These are phyloP conservation scores for Lepidopterella palustris DNA, from an alignment of 495 filamentous ascomycete species.

Conservation along the genomic window DNA sequence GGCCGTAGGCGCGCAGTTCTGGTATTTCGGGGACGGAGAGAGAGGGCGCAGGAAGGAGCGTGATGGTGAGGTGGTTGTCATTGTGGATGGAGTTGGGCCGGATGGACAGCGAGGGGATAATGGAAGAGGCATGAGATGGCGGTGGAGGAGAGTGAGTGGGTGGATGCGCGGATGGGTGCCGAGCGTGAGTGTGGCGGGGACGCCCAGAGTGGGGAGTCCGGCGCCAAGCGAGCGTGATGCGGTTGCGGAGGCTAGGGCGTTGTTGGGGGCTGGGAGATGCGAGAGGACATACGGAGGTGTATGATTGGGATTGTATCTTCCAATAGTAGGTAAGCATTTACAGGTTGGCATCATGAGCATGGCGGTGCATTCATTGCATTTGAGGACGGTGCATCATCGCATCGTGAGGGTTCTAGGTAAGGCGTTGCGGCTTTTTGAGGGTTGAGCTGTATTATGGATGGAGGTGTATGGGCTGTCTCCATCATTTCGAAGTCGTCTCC, in stretches of 20 bases:
- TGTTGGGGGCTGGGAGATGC: constrained; percentile 17
- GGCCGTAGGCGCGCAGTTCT: constrained; percentile 59
- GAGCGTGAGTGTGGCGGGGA: constrained; percentile 14
- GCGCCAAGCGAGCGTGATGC: background rate
- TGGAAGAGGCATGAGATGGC: constrained; percentile 29
- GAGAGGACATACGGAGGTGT: constrained; percentile 22
- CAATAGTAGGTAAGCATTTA: too few species aligned
- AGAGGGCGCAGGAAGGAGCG: constrained; percentile 10
- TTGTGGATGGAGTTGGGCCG: constrained; percentile 28
- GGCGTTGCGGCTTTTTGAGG: too few species aligned
- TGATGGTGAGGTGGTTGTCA: constrained; percentile 14
- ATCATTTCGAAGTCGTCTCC: too few species aligned
- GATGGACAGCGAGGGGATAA: constrained; percentile 33
- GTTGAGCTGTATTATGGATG: too few species aligned
- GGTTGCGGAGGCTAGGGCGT: constrained; percentile 20
- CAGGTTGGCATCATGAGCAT: too few species aligned
- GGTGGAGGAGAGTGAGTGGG: constrained; percentile 52
- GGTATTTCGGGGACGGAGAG: constrained; percentile 47
- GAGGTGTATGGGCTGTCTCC: too few species aligned
- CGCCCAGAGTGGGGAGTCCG: constrained; percentile 18
- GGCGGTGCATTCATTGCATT: too few species aligned
- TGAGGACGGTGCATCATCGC: too few species aligned
- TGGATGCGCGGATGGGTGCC: constrained; percentile 70
- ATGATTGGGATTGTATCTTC: too few species aligned
- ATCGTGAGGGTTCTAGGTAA: too few species aligned